Evolutionary conservation across 2,329 filamentous ascomycete species (phyloP).

Genomic region (Fusarium haematococcum): DNA sequence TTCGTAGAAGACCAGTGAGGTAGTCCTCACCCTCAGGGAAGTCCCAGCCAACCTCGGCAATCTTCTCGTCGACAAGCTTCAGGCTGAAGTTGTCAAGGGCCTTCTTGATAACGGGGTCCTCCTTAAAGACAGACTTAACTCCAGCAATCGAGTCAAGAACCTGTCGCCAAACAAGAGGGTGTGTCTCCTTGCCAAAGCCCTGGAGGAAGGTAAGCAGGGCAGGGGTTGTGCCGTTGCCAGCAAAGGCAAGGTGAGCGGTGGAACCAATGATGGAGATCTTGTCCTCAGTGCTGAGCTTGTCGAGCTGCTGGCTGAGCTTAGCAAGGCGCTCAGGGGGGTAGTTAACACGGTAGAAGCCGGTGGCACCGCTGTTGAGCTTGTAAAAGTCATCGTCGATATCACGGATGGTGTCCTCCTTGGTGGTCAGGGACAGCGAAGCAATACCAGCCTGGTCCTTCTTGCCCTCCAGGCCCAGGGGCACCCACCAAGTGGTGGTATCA

Average conservation of each 20-base stretch:
- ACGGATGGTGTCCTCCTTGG: slow-evolving; percentile 81
- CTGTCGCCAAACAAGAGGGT: slow-evolving; percentile 91
- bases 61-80: slow-evolving; percentile 79
- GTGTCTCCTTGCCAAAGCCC: slow-evolving; percentile 83
- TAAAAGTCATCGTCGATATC: slow-evolving; percentile 86
- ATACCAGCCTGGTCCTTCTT: slow-evolving; percentile 73
- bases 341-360: slow-evolving; percentile 91
- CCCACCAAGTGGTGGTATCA: slow-evolving; percentile 94
- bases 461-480: slow-evolving; percentile 87
- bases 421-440: slow-evolving; percentile 75
- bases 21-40: slow-evolving; percentile 83
- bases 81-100: slow-evolving; percentile 84
- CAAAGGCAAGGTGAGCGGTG: slow-evolving; percentile 87
- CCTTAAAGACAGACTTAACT: slow-evolving; percentile 86
- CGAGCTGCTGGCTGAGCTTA: slow-evolving; percentile 81
- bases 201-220: slow-evolving; percentile 86
- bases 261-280: slow-evolving; percentile 94
- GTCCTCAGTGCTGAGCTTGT: slow-evolving; percentile 84
- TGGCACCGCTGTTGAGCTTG: slow-evolving; percentile 91
- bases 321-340: slow-evolving; percentile 87
- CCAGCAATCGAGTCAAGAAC: slow-evolving; percentile 80
- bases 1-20: slow-evolving; percentile 83
- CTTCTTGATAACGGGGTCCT: slow-evolving; percentile 76
- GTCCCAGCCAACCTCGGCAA: slow-evolving; percentile 87
- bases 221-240: slow-evolving; percentile 85